A percentile compares a stretch with the other conserved stretches of the same genome.
These are phyloP conservation scores for Coemansia sp. DNA, from an alignment of 192 early-diverging fungal genomes.

Conservation along the genomic window DNA sequence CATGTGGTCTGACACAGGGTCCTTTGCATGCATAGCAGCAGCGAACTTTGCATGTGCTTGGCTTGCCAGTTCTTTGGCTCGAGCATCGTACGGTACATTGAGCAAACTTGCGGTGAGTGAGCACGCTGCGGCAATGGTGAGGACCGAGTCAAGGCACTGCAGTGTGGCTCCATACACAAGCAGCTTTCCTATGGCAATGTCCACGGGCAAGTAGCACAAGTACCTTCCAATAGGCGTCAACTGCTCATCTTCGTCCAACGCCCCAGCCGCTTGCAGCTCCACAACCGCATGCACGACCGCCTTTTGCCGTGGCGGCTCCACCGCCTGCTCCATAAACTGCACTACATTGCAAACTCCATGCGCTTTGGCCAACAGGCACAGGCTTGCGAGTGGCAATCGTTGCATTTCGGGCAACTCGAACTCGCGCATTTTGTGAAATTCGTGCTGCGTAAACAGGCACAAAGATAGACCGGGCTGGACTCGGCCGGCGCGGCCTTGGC, in stretches of 20 bases:
- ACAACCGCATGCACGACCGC: slow-evolving; percentile 62
- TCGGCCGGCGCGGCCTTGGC: slow-evolving; percentile 63
- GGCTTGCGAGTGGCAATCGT: slow-evolving; percentile 70
- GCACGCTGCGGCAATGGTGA: slow-evolving; percentile 65
- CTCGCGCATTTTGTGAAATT: slow-evolving; percentile 47
- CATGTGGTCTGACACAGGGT: neutral
- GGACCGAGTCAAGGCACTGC: slow-evolving; percentile 71
- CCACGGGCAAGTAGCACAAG: slow-evolving; percentile 71
- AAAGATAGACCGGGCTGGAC: slow-evolving; percentile 59
- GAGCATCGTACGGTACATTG: neutral
- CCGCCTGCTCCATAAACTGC: slow-evolving; percentile 58
- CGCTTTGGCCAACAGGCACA: slow-evolving; percentile 69
- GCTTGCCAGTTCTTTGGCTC: neutral
- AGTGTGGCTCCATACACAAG: slow-evolving; percentile 71
- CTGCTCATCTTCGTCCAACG: slow-evolving; percentile 29
- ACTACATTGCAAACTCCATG: slow-evolving; percentile 64
- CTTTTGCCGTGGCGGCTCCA: slow-evolving; percentile 70
- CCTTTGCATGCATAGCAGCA: neutral
- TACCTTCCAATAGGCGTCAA: slow-evolving; percentile 75
- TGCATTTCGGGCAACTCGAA: slow-evolving; percentile 63
- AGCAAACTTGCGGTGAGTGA: neutral
- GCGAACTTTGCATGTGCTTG: neutral
- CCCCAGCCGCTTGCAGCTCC: slow-evolving; percentile 31
- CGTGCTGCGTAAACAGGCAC: slow-evolving; percentile 53
- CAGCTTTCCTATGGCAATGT: slow-evolving; percentile 74